Percentiles rank a stretch among this genome's conserved stretches.
These are phyloP conservation scores for Lepidium didymum DNA, from an alignment of 345 rosid species.

Conservation along the genomic window DNA sequence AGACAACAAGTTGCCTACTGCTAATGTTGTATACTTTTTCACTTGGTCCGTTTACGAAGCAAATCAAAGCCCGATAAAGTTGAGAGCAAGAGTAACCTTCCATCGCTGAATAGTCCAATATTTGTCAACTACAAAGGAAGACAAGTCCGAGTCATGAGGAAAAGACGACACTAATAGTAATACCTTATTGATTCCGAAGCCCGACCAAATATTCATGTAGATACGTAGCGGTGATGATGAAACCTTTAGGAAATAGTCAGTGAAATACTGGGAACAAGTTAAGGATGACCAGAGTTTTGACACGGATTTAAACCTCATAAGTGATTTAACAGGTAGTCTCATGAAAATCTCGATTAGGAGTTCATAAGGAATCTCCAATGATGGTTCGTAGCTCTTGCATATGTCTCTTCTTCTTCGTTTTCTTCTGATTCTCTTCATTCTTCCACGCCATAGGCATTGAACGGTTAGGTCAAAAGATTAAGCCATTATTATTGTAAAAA, in stretches of 20 bases:
- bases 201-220: background rate
- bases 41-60: background rate
- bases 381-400: background rate
- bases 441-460: too few relatives aligned
- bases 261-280: background rate
- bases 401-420: background rate
- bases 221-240: background rate
- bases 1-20: constrained; percentile 1
- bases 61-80: background rate
- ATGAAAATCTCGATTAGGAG: background rate
- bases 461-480: too few relatives aligned
- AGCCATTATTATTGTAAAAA: too few relatives aligned
- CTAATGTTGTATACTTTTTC: background rate
- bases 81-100: background rate
- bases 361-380: background rate
- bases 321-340: background rate
- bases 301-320: background rate
- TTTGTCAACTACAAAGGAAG: background rate
- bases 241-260: background rate
- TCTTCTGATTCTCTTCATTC: too few relatives aligned
- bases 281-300: background rate
- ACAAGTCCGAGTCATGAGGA: background rate
- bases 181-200: background rate
- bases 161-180: background rate
- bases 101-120: background rate